phyloP scores from a whole-genome alignment of 164 flowering plant species.

The Santalum album region DNA sequence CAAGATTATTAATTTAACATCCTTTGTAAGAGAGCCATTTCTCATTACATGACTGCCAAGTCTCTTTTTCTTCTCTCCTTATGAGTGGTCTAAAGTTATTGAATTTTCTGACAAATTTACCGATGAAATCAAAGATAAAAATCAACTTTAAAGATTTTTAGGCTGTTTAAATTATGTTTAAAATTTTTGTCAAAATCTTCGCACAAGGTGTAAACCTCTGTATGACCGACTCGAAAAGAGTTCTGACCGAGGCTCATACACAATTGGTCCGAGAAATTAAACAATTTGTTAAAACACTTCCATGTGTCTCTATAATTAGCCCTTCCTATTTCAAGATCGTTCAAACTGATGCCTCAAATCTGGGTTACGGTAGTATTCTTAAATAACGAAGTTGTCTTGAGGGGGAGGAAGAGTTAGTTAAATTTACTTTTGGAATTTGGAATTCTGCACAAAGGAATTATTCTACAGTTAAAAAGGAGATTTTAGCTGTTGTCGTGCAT shows the following conservation, averaged over 20 bases:
- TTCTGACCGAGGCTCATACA: not conserved
- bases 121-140: not conserved
- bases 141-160: not conserved
- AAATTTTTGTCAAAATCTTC: not conserved
- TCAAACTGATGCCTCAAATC: not conserved
- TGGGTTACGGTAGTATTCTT: not conserved
- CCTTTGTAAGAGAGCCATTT: no score
- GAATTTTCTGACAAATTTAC: no score
- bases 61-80: no score
- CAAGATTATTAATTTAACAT: no score
- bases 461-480: not conserved
- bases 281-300: not conserved
- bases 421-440: not conserved
- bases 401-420: not conserved
- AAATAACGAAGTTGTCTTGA: not conserved
- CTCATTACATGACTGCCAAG: no score
- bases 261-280: not conserved
- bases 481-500: not conserved
- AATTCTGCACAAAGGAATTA: not conserved
- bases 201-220: not conserved
- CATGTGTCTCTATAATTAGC: not conserved
- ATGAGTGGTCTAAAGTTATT: no score
- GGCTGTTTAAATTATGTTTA: not conserved
- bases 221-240: not conserved
- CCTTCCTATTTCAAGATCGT: not conserved